Evolutionary conservation across 225 moss, liverwort and hornwort genomes (phyloP), one percentile per base, ranked within the genome.

Genomic region (Takakia lepidozioides): DNA sequence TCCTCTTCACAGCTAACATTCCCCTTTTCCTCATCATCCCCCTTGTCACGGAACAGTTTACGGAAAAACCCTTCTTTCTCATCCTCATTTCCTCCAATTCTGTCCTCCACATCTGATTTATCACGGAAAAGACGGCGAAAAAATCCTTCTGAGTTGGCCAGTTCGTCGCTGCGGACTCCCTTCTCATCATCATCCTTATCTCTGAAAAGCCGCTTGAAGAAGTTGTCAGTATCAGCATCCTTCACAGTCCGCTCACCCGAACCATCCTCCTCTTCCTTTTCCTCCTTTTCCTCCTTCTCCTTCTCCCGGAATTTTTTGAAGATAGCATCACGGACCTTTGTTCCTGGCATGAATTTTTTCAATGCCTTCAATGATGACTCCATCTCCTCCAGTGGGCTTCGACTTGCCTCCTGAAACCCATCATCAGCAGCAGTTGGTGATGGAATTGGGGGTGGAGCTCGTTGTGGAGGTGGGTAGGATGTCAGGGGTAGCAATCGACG

Each of bases 21-120:
- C 3, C 52, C 46, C 53, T 69, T 78, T 29, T 78, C 91, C 16
- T 91, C 98, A 15, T 87, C 98, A 10, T 87, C 91, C 38, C 58
- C 61, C 62, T 85, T 84, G 49, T 59, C 80, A 45, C 74, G 77
- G 71, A 85, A 85, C 52, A 98, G 25, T 80, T 83, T 91, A 41
- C 82, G 80, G 46, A 98, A 98, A 55, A 98, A 98, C 7, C 98
- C 91, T 27, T 98, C 90, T 52, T 95, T 90, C 55, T 95, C 95
- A 29, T 98, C 98, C 8, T 91, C 86, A 2, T 56, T 55, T 15
- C 56, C 63, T 25, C 55, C 68, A 62, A 57, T 63, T 76, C 63
- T 83, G 16, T 92, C 87, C 20, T 70, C 69, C 19, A 74, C 74
- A 19, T 92, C 92, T 19, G 62, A 74, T 53, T 69, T 92, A 57